A percentile compares a stretch with the other conserved stretches of the same genome.
Evolutionary conservation across 495 filamentous ascomycete species (phyloP).

Genomic region (Pyrenopolyporus hunteri): DNA sequence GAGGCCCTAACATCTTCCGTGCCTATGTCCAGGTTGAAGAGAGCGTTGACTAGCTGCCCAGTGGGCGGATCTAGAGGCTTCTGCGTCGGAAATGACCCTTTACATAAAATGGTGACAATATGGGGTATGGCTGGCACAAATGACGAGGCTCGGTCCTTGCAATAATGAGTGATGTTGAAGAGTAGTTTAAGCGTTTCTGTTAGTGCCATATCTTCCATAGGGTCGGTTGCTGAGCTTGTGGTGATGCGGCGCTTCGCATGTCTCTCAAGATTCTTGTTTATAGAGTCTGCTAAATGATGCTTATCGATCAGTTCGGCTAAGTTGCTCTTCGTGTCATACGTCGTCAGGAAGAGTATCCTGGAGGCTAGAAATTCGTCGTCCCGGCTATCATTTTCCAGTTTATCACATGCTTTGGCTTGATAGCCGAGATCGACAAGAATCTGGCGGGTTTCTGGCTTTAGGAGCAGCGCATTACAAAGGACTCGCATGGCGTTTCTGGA

Average conservation of each 20-base stretch:
- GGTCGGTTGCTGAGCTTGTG: conserved; percentile 48
- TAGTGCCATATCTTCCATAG: conserved; percentile 80
- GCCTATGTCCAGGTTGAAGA: conserved; percentile 76
- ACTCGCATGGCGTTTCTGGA: conserved; percentile 82
- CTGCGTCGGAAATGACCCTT: conserved; percentile 40
- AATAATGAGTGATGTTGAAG: conserved; percentile 83
- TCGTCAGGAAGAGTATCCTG: conserved; percentile 83
- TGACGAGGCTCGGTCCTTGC: conserved; percentile 59
- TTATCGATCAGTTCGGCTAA: conserved; percentile 72
- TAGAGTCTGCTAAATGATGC: conserved; percentile 70
- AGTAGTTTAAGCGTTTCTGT: conserved; percentile 84
- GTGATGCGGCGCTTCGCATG: conserved; percentile 57
- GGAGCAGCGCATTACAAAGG: conserved; percentile 83
- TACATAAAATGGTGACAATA: conserved; percentile 73
- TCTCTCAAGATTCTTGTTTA: conserved; percentile 69
- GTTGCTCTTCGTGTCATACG: conserved; percentile 77
- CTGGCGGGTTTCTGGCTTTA: conserved; percentile 74
- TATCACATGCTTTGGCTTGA: conserved; percentile 70
- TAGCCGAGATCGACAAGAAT: conserved; percentile 81
- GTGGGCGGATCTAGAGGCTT: conserved; percentile 52
- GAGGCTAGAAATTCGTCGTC: conserved; percentile 90
- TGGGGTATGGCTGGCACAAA: conserved; percentile 73
- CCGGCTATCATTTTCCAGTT: conserved; percentile 73
- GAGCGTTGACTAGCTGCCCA: conserved; percentile 74
- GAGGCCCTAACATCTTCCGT: conserved; percentile 45